Base-by-base conservation (phyloP, 345 rosid genomes). In the Kernera saxatilis region DNA sequence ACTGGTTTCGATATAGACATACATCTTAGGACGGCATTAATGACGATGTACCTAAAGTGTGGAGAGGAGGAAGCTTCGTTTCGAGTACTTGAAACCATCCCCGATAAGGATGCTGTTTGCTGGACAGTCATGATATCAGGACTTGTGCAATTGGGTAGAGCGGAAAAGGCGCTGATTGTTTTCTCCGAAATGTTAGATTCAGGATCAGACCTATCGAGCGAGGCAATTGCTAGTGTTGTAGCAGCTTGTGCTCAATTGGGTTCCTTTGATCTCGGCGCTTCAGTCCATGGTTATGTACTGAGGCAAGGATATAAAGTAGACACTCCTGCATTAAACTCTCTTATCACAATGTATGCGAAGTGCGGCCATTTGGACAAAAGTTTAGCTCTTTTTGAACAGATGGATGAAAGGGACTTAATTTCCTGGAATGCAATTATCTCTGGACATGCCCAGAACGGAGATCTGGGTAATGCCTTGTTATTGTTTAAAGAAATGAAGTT, bases 71-170 rank as follows among this genome's bases (percentile, higher is more conserved):
- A 71, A 67, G 73, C 64, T 76, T 91, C 97, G 9, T 78, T 56
- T 73, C 77, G 55, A 60, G 48, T 84, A 41, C 76, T 88, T 43
- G 76, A 81, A 21, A 54, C 53, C 64, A 80, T 79, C 29, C 18
- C 18, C 1, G 71, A 78, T 11, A 88, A 78, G 73, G 97, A 92
- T 77, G 85, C 74, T 9, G 80, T 92, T 72, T 77, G 84, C 25
- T 90, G 95, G 95, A 87, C 88, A 39, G 86, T 87, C 1, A 82
- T 90, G 78, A 88, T 92, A 77, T 86, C 97, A 19, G 97, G 95
- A 56, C 88, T 90, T 74, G 82, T 88, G 48, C 85, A 85, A 81
- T 84, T 84, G 62, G 82, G 82, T 77, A 74, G 76, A 73, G 82
- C 85, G 6, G 86, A 77, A 39, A 73, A 76, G 79, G 90, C 93